These are phyloP conservation scores for Astragalus glycyphyllos DNA, from an alignment of 306 rosid genomes.

Conservation along the genomic window DNA sequence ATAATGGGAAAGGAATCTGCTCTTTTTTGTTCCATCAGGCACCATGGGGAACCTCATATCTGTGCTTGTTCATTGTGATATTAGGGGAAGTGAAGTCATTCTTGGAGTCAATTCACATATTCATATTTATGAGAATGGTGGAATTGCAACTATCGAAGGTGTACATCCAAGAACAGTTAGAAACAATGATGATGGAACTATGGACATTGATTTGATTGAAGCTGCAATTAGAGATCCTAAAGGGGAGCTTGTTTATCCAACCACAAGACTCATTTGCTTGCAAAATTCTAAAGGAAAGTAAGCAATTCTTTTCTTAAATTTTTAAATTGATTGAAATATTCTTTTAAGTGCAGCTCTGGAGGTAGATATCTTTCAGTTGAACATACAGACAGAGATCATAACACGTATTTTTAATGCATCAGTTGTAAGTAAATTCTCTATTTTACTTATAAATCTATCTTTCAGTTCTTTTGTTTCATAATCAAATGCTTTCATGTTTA, in stretches of 20 bases:
- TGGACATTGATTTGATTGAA: too few species aligned
- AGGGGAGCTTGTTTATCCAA: slow-evolving; percentile 46
- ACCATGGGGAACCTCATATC: slow-evolving; percentile 94
- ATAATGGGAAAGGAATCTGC: slow-evolving; percentile 82
- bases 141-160: slow-evolving; percentile 84
- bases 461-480: too few species aligned
- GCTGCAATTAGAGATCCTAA: too few species aligned
- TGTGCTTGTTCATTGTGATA: slow-evolving; percentile 87
- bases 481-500: too few species aligned
- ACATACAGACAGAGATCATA: slow-evolving; percentile 77
- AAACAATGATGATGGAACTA: too few species aligned
- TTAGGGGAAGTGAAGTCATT: slow-evolving; percentile 90
- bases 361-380: slow-evolving; percentile 84
- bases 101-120: slow-evolving; percentile 85
- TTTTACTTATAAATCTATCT: too few species aligned
- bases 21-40: slow-evolving; percentile 87
- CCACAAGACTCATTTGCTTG: slow-evolving; percentile 90
- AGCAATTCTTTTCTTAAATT: slow-evolving; percentile 40
- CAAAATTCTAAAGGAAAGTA: slow-evolving; percentile 92
- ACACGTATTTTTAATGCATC: slow-evolving; percentile 94
- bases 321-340: slow-evolving; percentile 5
- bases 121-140: slow-evolving; percentile 89
- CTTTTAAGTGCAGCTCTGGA: slow-evolving; percentile 67
- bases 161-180: too few species aligned
- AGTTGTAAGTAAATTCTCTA: slow-evolving; percentile 56